Percentiles rank a stretch among this genome's conserved stretches.
phyloP scores from a whole-genome alignment of 148 eudicot genomes.

The Spergularia marina region DNA sequence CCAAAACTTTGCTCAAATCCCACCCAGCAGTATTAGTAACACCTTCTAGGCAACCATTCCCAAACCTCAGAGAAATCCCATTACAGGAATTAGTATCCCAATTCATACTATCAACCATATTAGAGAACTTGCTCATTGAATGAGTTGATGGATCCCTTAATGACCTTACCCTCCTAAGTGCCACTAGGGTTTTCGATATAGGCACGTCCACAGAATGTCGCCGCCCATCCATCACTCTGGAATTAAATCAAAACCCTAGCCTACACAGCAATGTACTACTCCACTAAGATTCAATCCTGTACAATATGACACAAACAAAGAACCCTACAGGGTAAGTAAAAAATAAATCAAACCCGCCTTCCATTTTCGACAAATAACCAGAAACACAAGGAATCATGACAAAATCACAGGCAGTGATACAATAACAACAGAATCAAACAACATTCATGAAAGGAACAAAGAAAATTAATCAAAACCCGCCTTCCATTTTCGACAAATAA shows the following conservation, averaged over 20 bases:
- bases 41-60: conserved; percentile 36
- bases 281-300: conserved; percentile 17
- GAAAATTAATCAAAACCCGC: conserved; percentile 12
- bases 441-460: conserved; percentile 19
- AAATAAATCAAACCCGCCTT: conserved; percentile 14
- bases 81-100: conserved; percentile 85
- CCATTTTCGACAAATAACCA: neutral
- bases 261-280: neutral
- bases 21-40: conserved; percentile 28
- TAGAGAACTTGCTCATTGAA: conserved; percentile 67
- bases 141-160: conserved; percentile 91
- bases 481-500: neutral
- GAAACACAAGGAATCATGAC: conserved; percentile 3
- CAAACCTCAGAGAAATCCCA: conserved; percentile 68
- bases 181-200: conserved; percentile 70
- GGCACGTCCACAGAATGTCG: conserved; percentile 93
- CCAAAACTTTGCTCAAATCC: conserved; percentile 30
- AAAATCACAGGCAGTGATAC: neutral
- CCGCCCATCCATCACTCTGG: conserved; percentile 70
- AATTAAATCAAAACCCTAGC: neutral
- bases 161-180: conserved; percentile 91
- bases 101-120: conserved; percentile 56
- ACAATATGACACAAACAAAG: conserved; percentile 11
- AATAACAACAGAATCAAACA: conserved; percentile 12
- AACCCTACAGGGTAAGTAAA: conserved; percentile 3